Evolutionary conservation across 306 rosid species (phyloP).

Genomic region (Fragaria iinumae): DNA sequence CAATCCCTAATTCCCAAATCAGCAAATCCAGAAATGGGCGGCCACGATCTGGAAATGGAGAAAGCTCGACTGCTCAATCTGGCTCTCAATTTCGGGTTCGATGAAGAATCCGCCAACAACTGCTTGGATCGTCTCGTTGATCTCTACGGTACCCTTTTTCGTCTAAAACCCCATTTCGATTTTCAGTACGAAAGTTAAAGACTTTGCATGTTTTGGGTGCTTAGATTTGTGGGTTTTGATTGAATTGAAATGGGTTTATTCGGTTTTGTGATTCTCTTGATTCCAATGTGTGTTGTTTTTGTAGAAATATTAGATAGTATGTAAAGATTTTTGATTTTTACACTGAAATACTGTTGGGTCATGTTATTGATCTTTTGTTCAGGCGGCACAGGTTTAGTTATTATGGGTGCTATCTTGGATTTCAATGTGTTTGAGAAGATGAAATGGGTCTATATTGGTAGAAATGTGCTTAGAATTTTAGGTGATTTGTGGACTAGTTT

Average conservation of each 20-base stretch:
- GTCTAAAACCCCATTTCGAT: slow-evolving; percentile 7
- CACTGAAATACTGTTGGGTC: not conserved
- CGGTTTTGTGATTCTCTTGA: not conserved
- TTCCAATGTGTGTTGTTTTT: not conserved
- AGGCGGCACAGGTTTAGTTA: not conserved
- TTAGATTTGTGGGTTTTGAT: not conserved
- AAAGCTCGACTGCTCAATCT: slow-evolving; percentile 72
- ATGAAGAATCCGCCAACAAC: slow-evolving; percentile 55
- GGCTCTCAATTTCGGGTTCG: slow-evolving; percentile 81
- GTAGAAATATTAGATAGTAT: not conserved
- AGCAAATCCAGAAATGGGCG: slow-evolving; percentile 25
- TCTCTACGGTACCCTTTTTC: slow-evolving; percentile 60
- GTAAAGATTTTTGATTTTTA: not conserved
- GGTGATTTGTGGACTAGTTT: not conserved
- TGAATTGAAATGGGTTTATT: slow-evolving; percentile 7
- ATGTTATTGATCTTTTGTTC: not conserved
- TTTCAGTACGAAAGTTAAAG: not conserved
- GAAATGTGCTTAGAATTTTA: not conserved
- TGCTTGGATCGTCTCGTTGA: slow-evolving; percentile 65
- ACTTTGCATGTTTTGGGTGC: not conserved
- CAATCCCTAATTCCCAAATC: not conserved
- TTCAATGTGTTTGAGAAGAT: not conserved
- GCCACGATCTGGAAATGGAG: slow-evolving; percentile 55
- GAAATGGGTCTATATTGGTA: not conserved
- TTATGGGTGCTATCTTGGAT: not conserved